Base-by-base conservation (phyloP, 2,329 filamentous ascomycete species). In the Aspergillus tubingensis region DNA sequence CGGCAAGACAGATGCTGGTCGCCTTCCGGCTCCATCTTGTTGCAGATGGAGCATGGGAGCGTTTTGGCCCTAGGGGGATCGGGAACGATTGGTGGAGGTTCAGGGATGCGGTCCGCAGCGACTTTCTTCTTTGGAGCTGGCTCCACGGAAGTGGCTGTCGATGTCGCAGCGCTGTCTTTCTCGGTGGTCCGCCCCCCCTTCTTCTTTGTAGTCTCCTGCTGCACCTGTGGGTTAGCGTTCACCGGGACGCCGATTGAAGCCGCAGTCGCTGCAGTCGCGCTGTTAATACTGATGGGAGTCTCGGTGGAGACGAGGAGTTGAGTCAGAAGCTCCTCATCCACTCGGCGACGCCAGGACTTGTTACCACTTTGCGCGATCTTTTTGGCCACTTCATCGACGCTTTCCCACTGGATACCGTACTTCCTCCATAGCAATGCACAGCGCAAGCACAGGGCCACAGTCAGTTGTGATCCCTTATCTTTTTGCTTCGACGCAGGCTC, bases 341-440 rank as follows among this genome's bases (percentile, higher is more conserved):
- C 88, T 72, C 90, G 91, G 60, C 91, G 87, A 79, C 95, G 96
- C 87, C 89, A 93, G 4, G 91, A 89, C 67, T 91, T 89, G 49
- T 91, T 90, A 47, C 92, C 91, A 49, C 88, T 86, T 65, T 90
- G 87, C 1, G 88, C 86, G 44, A 96, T 88, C 79, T 96, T 96
- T 79, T 93, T 96, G 41, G 89, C 86, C 39, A 96, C 86, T 69
- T 98, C 94, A 44, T 98, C 95, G 13, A 92, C 85, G 66, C 96
- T 91, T 76, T 98, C 95, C 88, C 92, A 99, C 67, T 96, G 91
- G 63, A 99, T 92, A 15, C 90, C 94, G 76, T 99, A 99, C 65
- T 94, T 91, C 53, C 95, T 89, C 95, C 95, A 99, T 8, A 99
- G 81, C 70, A 95, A 88, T 25, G 93, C 93, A 72, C 95, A 99